Base-by-base conservation (phyloP, 225 moss, liverwort and hornwort species). In the Straminergon stramineum region DNA sequence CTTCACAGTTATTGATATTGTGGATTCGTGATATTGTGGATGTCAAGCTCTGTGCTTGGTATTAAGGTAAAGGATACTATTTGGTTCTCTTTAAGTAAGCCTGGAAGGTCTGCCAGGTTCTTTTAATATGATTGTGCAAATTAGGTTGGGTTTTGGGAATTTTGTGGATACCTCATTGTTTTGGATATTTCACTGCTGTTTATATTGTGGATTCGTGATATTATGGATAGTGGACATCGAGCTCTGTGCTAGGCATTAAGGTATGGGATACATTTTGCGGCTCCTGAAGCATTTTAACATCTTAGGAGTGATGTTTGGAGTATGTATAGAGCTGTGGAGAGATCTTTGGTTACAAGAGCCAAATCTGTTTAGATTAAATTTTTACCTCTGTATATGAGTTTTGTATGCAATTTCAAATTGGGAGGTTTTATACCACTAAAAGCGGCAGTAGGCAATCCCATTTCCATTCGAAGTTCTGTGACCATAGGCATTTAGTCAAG, bases 71-170 rank as follows among this genome's bases (percentile, higher is more conserved):
- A 39, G 70, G 30, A 56, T 57, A 58, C 57, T 58, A 14, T 58
- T 34, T 71, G 43, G 41, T 16, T 85, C 79, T 39, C 27, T n/a
- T 16, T 26, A 37, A n/a, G 58, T 28, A 26, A 26, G 28, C 79
- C 27, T 99, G 97, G 96, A 95, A 95, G 94, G 95, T 92, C 71
- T 23, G 56, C 66, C 31, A 70, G 11, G 0, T 53, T 53, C 58
- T 70, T 23, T 23, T 20, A 11, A 34, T 28, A 30, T 2, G 57
- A 71, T 91, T 10, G 51, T 53, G 61, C 45, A 81, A 83, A 83
- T 84, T 84, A 84, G 53, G 84, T 84, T 55, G 26, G 5, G 5
- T 23, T 84, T 84, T 18, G 5, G 52, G 27, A 68, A 67, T 67
- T 37, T 67, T 68, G 66, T 37, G 67, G n/a, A 68, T 37, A 37